Conservation (phyloP, 257 asterid genomes). For the Nicotiana knightiana region DNA sequence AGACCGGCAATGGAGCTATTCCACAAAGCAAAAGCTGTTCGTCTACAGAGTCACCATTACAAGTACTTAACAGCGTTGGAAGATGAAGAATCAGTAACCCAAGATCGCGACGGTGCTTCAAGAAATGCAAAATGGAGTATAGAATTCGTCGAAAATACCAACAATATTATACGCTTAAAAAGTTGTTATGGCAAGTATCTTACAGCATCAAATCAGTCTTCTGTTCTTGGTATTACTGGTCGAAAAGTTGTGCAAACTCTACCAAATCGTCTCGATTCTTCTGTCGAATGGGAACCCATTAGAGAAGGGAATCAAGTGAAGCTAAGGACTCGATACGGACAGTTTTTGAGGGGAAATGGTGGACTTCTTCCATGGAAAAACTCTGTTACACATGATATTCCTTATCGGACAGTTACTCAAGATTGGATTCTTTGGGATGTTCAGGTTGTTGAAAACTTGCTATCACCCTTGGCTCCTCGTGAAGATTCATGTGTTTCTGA, state of each 20-base stretch:
- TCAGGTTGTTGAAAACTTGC: constrained; percentile 52
- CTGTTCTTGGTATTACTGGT: constrained; percentile 59
- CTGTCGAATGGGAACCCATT: constrained; percentile 94
- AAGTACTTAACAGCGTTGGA: constrained; percentile 40
- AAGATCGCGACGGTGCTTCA: constrained; percentile 33
- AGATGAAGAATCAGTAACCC: constrained; percentile 33
- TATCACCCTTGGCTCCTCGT: constrained; percentile 23
- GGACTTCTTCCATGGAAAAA: constrained; percentile 95
- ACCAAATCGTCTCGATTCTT: constrained; percentile 69
- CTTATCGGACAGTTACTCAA: constrained; percentile 69
- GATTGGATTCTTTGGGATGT: constrained; percentile 92
- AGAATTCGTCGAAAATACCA: constrained; percentile 23
- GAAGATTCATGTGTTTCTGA: constrained; percentile 53
- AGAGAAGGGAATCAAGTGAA: constrained; percentile 55
- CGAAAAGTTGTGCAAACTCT: constrained; percentile 65
- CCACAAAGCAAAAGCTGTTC: constrained; percentile 34
- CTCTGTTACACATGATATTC: constrained; percentile 84
- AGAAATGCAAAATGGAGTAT: constrained; percentile 35
- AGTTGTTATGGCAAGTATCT: constrained; percentile 37
- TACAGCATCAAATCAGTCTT: constrained; percentile 38
- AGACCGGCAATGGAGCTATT: constrained; percentile 34
- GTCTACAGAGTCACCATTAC: constrained; percentile 24
- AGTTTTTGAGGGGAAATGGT: constrained; percentile 75
- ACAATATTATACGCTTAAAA: constrained; percentile 30
- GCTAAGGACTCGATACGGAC: constrained; percentile 88